These are phyloP conservation scores for Wickerhamiella brachini DNA, from an alignment of 805 yeast genomes.

Conservation along the genomic window DNA sequence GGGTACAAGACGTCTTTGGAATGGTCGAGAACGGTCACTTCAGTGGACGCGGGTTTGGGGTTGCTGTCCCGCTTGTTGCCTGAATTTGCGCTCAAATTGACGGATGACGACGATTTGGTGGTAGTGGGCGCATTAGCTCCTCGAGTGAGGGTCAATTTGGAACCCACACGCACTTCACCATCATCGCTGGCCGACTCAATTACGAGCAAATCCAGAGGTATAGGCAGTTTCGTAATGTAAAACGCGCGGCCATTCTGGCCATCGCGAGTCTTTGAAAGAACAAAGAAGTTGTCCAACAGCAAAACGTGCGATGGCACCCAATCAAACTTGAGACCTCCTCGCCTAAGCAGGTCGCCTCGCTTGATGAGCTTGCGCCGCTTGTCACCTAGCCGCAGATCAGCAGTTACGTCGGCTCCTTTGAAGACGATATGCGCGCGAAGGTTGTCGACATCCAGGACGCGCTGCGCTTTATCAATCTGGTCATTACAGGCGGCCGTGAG, in stretches of 20 bases:
- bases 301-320: conserved; percentile 39
- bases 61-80: background rate
- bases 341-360: conserved; percentile 44
- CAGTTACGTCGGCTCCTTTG: conserved; percentile 32
- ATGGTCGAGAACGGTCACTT: background rate
- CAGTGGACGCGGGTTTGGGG: background rate
- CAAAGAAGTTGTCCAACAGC: conserved; percentile 54
- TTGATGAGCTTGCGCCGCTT: conserved; percentile 41
- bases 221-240: conserved; percentile 26
- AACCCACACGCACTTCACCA: conserved; percentile 18
- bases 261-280: conserved; percentile 25
- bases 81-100: background rate
- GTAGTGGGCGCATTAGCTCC: conserved; percentile 3
- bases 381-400: conserved; percentile 40
- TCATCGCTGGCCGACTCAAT: conserved; percentile 37
- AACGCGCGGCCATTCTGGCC: conserved; percentile 23
- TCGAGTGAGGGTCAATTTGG: conserved; percentile 13
- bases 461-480: conserved; percentile 47
- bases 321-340: conserved; percentile 52
- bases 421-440: conserved; percentile 42
- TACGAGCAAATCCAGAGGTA: conserved; percentile 38
- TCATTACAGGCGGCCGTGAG: conserved; percentile 49
- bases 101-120: background rate
- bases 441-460: conserved; percentile 38
- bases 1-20: conserved; percentile 21